phyloP scores from a whole-genome alignment of 2,329 filamentous ascomycete species.

The Fusarium sterilihyphosum region DNA sequence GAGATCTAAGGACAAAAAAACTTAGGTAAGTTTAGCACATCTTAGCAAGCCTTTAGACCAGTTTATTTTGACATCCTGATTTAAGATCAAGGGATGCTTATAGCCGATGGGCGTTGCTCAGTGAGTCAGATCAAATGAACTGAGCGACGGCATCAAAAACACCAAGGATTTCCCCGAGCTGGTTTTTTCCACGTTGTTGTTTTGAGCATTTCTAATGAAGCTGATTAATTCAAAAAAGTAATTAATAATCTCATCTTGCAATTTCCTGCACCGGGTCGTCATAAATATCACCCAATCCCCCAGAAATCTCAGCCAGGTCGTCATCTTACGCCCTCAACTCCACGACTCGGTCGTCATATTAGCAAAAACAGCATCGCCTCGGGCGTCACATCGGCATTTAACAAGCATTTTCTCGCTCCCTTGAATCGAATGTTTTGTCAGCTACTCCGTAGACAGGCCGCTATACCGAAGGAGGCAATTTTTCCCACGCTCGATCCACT shows the following conservation, averaged over 20 bases:
- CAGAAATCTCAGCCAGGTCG: conserved; percentile 1
- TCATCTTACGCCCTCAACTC: conserved; percentile 27
- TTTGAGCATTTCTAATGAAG: neutral
- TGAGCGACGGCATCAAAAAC: neutral
- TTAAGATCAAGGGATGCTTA: neutral
- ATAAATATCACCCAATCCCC: conserved; percentile 4
- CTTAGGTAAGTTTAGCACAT: too few species aligned
- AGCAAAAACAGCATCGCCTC: conserved; percentile 2
- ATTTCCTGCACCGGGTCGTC: conserved; percentile 2
- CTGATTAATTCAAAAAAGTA: neutral
- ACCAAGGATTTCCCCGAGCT: neutral
- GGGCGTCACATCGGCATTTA: conserved; percentile 12
- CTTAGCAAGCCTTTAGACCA: too few species aligned
- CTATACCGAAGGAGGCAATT: conserved; percentile 28
- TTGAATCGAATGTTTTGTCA: conserved; percentile 17
- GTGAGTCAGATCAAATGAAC: neutral
- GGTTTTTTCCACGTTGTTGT: neutral
- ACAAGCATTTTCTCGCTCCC: neutral
- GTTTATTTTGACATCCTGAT: neutral
- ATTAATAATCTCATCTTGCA: neutral
- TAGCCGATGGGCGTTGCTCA: neutral
- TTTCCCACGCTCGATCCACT: conserved; percentile 8
- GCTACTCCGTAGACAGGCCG: neutral
- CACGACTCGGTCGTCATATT: conserved; percentile 13
- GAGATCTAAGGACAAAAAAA: neutral